These are phyloP conservation scores for Westerdykella aurantiaca DNA, from an alignment of 2,329 filamentous ascomycete genomes.

Conservation along the genomic window DNA sequence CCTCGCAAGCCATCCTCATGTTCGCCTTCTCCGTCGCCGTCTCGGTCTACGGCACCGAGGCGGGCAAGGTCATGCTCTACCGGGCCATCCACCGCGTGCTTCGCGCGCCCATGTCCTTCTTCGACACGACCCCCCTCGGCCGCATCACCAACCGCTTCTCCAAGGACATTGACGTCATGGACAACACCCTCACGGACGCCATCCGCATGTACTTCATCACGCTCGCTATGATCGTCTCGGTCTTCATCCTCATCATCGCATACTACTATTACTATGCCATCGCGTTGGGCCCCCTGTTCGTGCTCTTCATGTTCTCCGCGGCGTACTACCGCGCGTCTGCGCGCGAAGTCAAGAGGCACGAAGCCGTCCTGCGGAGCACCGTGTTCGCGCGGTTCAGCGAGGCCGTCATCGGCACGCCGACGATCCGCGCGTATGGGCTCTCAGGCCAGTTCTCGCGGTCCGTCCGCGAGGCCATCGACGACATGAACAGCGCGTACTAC, in stretches of 20 bases:
- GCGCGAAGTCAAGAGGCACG: conserved; percentile 89
- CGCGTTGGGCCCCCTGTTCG: conserved; percentile 61
- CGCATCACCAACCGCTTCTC: conserved; percentile 96
- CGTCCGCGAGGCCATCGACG: conserved; percentile 69
- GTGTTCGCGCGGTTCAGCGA: conserved; percentile 92
- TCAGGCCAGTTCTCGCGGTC: conserved; percentile 66
- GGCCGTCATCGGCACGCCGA: conserved; percentile 74
- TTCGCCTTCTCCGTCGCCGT: conserved; percentile 76
- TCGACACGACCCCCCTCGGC: conserved; percentile 92
- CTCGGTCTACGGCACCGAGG: conserved; percentile 71
- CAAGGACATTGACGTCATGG: conserved; percentile 93
- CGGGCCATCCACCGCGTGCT: conserved; percentile 71
- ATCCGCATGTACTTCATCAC: conserved; percentile 92
- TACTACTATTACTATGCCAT: conserved; percentile 87
- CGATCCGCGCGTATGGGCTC: conserved; percentile 84
- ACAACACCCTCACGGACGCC: conserved; percentile 82
- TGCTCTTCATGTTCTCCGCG: conserved; percentile 75
- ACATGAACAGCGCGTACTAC: conserved; percentile 93
- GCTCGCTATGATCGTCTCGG: conserved; percentile 70
- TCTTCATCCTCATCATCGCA: conserved; percentile 88
- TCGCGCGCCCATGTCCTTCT: conserved; percentile 75
- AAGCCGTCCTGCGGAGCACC: conserved; percentile 76
- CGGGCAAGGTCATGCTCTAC: conserved; percentile 76
- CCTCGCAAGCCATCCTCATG: conserved; percentile 64
- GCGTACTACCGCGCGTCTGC: conserved; percentile 87